Conservation (phyloP, 495 filamentous ascomycete genomes). For the Clavariopsis aquatica region DNA sequence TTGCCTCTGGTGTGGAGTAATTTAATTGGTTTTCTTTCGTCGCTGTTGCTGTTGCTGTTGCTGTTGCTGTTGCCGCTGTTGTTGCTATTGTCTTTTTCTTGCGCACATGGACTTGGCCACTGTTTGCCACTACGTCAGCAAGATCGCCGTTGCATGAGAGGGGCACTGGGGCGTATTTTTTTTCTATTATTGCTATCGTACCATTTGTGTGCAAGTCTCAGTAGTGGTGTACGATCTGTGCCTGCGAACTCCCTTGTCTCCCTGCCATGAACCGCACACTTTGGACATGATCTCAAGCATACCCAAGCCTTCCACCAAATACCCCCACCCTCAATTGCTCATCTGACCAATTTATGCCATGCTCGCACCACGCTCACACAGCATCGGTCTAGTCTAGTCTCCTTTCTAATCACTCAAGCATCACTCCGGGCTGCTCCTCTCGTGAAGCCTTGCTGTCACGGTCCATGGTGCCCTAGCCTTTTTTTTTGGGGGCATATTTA, state of each 20-base stretch:
- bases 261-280: slow-evolving; percentile 5
- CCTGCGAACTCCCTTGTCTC: not conserved
- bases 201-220: not conserved
- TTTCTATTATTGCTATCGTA: not conserved
- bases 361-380: slow-evolving; percentile 15
- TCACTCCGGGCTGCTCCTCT: not conserved
- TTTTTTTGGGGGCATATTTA: not conserved
- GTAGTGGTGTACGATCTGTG: not conserved
- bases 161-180: not conserved
- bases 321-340: not conserved
- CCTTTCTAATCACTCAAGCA: not conserved
- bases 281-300: not conserved
- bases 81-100: not conserved
- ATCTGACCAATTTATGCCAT: slow-evolving; percentile 14
- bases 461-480: slow-evolving; percentile 1
- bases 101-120: not conserved
- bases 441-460: slow-evolving; percentile 15
- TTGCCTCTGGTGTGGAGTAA: not conserved
- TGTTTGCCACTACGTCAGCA: slow-evolving; percentile 16
- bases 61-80: too few relatives aligned
- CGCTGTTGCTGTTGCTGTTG: too few relatives aligned
- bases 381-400: not conserved
- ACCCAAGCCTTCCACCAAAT: slow-evolving; percentile 16
- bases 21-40: not conserved
- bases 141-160: slow-evolving; percentile 11